These are phyloP conservation scores for Phialophora verrucosa DNA, from an alignment of 2,329 filamentous ascomycete genomes.

Conservation along the genomic window DNA sequence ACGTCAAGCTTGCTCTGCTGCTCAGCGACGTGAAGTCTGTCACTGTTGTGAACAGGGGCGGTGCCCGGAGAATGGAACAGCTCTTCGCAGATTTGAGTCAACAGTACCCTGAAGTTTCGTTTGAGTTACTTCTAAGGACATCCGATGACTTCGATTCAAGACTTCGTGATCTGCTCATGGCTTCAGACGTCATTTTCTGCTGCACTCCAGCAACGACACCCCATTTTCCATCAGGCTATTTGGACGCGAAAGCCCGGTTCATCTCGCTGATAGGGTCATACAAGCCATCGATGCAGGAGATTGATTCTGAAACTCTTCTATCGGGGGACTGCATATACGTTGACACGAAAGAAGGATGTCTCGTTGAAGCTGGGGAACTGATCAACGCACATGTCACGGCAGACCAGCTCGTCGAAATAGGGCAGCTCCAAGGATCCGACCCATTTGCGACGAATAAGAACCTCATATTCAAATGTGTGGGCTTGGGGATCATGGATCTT, in stretches of 20 bases:
- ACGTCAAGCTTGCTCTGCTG: constrained; percentile 59
- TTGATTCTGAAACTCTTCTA: constrained; percentile 53
- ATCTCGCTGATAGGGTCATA: constrained; percentile 61
- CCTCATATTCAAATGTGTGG: constrained; percentile 59
- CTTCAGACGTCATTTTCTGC: constrained; percentile 56
- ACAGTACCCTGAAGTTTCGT: constrained; percentile 46
- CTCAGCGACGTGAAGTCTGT: constrained; percentile 62
- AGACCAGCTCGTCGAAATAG: constrained; percentile 52
- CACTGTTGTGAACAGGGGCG: constrained; percentile 75
- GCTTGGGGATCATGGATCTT: constrained; percentile 59
- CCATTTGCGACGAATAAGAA: constrained; percentile 43
- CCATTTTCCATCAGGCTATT: constrained; percentile 49
- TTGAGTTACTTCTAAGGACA: constrained; percentile 61
- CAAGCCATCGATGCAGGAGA: constrained; percentile 59
- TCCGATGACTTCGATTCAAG: constrained; percentile 56
- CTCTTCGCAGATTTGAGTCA: constrained; percentile 45
- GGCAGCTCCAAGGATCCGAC: constrained; percentile 44
- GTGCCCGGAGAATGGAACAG: constrained; percentile 62
- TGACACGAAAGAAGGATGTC: constrained; percentile 68
- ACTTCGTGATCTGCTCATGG: constrained; percentile 42
- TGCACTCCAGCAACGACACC: constrained; percentile 55
- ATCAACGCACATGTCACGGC: constrained; percentile 48
- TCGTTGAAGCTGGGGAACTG: constrained; percentile 45
- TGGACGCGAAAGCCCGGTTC: constrained; percentile 50
- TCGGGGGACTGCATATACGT: constrained; percentile 61